Conservation (phyloP, 805 yeast genomes). For the Candida multigemmis region DNA sequence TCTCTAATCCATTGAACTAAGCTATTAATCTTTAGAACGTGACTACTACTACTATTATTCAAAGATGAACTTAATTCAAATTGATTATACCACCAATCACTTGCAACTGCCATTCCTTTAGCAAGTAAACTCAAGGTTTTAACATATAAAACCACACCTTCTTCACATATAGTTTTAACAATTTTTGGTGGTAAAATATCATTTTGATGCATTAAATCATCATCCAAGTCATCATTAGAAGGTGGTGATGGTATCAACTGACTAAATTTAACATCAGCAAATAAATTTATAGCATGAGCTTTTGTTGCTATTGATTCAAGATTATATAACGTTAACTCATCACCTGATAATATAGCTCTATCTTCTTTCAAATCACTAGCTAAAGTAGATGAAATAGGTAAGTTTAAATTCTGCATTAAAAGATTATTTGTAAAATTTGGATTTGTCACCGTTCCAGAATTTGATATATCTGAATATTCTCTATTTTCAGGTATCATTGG, state of each 20-base stretch:
- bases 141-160: conserved; percentile 78
- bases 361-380: conserved; percentile 4
- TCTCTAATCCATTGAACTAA: conserved; percentile 90
- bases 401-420: conserved; percentile 22
- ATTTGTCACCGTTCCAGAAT: conserved; percentile 8
- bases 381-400: conserved; percentile 17
- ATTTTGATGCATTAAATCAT: conserved; percentile 25
- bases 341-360: conserved; percentile 11
- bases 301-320: conserved; percentile 78
- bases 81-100: conserved; percentile 78
- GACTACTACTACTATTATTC: conserved; percentile 8
- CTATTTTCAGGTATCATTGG: conserved; percentile 1
- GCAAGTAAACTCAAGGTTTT: conserved; percentile 78
- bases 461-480: conserved; percentile 1
- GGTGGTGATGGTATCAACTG: conserved; percentile 77
- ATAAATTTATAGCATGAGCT: conserved; percentile 79
- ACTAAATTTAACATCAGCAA: conserved; percentile 84
- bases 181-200: conserved; percentile 48
- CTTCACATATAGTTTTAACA: conserved; percentile 60
- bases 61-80: conserved; percentile 8
- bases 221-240: conserved; percentile 28
- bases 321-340: conserved; percentile 29
- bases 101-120: conserved; percentile 76
- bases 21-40: conserved; percentile 40
- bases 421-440: conserved; percentile 27